A percentile compares a stretch with the other conserved stretches of the same genome.
Conservation (phyloP, 345 rosid species). For the Hypericum androsaemum region DNA sequence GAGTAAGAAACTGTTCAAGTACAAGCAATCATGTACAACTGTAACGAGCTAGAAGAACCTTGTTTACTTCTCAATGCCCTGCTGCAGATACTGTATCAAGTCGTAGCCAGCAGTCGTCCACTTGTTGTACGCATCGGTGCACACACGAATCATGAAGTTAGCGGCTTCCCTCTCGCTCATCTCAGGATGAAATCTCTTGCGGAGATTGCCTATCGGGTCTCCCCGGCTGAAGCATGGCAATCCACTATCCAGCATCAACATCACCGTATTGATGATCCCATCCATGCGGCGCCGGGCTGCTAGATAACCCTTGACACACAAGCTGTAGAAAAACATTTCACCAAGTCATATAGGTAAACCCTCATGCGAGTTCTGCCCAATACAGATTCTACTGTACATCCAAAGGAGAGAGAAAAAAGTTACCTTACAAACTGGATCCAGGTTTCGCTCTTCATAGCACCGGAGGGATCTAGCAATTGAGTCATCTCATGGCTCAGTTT, state of each 20-base stretch:
- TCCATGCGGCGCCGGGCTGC: slow-evolving; percentile 86
- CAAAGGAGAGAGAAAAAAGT: no score
- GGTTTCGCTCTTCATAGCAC: slow-evolving; percentile 85
- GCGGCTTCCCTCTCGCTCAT: slow-evolving; percentile 98
- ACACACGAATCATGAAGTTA: slow-evolving; percentile 70
- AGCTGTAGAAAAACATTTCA: slow-evolving; percentile 23
- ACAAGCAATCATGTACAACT: slow-evolving; percentile 28
- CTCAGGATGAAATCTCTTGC: slow-evolving; percentile 93
- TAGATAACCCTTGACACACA: slow-evolving; percentile 86
- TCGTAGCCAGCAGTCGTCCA: slow-evolving; percentile 95
- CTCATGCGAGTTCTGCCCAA: no score
- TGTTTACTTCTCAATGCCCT: slow-evolving; percentile 82
- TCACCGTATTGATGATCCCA: slow-evolving; percentile 74
- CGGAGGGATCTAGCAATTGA: slow-evolving; percentile 84
- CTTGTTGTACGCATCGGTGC: slow-evolving; percentile 91
- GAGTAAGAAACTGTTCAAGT: neutral
- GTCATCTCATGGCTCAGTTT: slow-evolving; percentile 99
- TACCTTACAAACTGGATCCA: slow-evolving; percentile 83
- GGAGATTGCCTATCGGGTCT: slow-evolving; percentile 88
- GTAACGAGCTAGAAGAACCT: neutral
- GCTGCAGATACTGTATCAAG: slow-evolving; percentile 90
- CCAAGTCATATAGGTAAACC: no score
- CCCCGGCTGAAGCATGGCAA: slow-evolving; percentile 96
- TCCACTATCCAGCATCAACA: slow-evolving; percentile 94
- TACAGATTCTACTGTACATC: no score